These are phyloP conservation scores for Anethum foeniculum DNA, from an alignment of 140 eudicot species.

Conservation along the genomic window DNA sequence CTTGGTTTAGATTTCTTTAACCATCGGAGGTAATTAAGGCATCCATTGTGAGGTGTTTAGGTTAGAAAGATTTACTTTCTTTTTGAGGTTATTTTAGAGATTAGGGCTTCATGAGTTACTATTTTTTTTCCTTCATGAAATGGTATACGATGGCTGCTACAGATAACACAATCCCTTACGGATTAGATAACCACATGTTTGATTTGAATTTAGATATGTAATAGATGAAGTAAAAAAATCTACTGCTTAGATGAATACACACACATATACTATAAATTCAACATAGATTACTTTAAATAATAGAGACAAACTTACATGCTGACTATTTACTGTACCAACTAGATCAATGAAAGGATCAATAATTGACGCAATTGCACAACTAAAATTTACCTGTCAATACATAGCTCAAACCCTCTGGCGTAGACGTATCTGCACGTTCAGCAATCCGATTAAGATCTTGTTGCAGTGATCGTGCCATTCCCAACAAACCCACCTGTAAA, in stretches of 20 bases:
- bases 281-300: neutral
- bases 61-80: neutral
- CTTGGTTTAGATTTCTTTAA: neutral
- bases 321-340: neutral
- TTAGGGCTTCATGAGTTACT: neutral
- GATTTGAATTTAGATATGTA: neutral
- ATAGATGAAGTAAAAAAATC: neutral
- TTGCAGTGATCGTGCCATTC: conserved; percentile 78
- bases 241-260: neutral
- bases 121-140: neutral
- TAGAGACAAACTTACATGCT: neutral
- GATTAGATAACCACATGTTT: neutral
- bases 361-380: neutral
- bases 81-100: neutral
- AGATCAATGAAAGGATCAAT: neutral
- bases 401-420: conserved; percentile 61
- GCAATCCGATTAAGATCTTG: conserved; percentile 82
- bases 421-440: conserved; percentile 77
- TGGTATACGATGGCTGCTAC: neutral
- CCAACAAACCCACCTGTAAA: conserved; percentile 76
- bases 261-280: neutral
- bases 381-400: conserved; percentile 62
- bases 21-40: neutral
- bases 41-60: neutral
- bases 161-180: neutral